Conservation (phyloP, 805 yeast genomes). For the Teunomyces lycoperdinae region DNA sequence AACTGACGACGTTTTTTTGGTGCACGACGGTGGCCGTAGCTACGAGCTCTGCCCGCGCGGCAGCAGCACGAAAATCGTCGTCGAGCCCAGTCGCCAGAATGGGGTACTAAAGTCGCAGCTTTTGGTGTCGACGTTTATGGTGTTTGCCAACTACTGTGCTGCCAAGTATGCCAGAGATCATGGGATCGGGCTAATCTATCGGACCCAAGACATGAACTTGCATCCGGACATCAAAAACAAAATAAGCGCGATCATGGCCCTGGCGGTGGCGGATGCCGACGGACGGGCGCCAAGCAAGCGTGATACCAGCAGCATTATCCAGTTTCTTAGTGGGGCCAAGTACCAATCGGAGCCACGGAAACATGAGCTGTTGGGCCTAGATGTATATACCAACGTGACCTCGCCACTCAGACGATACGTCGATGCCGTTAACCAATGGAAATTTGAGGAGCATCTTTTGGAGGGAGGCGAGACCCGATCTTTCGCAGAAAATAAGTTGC, state of each 20-base stretch:
- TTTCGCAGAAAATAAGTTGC: constrained; percentile 8
- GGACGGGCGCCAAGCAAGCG: not conserved
- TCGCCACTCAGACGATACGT: constrained; percentile 35
- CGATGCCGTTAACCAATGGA: constrained; percentile 66
- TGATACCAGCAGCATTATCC: constrained; percentile 31
- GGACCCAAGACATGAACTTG: constrained; percentile 33
- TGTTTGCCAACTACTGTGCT: constrained; percentile 65
- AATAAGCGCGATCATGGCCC: constrained; percentile 20
- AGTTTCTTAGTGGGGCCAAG: constrained; percentile 52
- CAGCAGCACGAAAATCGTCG: constrained; percentile 10
- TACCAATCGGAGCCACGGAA: constrained; percentile 41
- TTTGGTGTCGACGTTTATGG: constrained; percentile 83
- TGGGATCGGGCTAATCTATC: constrained; percentile 52
- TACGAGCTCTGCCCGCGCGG: constrained; percentile 14
- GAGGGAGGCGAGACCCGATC: not conserved
- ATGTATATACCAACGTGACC: constrained; percentile 68
- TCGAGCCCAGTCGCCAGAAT: constrained; percentile 14
- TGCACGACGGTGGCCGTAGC: not conserved
- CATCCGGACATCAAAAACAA: constrained; percentile 19
- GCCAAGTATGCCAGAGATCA: constrained; percentile 46
- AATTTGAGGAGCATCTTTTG: constrained; percentile 20
- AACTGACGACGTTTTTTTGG: constrained; percentile 6
- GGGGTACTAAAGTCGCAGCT: constrained; percentile 47
- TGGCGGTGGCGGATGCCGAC: not conserved
- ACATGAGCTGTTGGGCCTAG: constrained; percentile 66